Evolutionary conservation across 176 grass and related monocot genomes (phyloP).

Genomic region (Oryza meyeriana): DNA sequence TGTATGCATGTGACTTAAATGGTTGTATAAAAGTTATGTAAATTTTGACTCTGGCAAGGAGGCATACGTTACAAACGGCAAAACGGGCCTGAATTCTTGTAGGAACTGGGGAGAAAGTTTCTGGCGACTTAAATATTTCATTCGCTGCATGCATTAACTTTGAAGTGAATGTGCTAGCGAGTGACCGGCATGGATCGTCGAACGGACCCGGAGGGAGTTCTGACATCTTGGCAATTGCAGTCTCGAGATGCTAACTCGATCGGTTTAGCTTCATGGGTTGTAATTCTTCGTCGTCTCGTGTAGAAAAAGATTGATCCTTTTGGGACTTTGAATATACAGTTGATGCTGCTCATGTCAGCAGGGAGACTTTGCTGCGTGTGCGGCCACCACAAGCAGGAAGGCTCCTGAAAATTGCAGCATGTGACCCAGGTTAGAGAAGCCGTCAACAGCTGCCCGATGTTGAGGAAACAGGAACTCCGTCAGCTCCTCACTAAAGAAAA

Average conservation of each 20-base stretch:
- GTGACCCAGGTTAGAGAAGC: background rate
- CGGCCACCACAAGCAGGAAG: background rate
- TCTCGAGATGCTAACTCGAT: constrained; percentile 46
- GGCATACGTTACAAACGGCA: background rate
- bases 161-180: background rate
- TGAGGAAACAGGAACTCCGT: constrained; percentile 6
- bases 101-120: background rate
- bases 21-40: too few species aligned
- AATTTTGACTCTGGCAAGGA: background rate
- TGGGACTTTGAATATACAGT: constrained; percentile 14
- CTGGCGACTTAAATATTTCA: background rate
- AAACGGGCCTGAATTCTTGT: background rate
- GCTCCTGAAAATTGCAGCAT: constrained; percentile 18
- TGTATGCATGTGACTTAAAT: too few species aligned
- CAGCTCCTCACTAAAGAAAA: constrained; percentile 20
- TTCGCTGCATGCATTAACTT: background rate
- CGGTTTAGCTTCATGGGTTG: background rate
- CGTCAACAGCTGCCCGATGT: constrained; percentile 27
- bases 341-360: constrained; percentile 37
- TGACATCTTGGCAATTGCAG: constrained; percentile 40
- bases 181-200: background rate
- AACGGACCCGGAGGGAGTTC: background rate
- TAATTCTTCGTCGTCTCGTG: constrained; percentile 3
- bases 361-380: constrained; percentile 20
- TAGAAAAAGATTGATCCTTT: constrained; percentile 16